phyloP scores from a whole-genome alignment of 148 eudicot genomes.

The Rheum nobile region DNA sequence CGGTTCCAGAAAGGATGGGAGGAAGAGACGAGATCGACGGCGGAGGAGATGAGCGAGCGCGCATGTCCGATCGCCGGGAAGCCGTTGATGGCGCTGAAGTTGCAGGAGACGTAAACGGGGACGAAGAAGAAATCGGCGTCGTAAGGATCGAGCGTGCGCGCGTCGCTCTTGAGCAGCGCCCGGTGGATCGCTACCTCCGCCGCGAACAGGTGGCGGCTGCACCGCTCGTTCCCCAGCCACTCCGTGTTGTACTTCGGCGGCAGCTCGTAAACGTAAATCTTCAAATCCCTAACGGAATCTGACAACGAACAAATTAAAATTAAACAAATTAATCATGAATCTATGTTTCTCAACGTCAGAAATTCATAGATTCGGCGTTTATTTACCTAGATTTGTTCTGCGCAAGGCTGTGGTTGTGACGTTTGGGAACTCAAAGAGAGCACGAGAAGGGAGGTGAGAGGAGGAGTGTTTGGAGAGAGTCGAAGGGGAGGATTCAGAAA shows the following conservation, averaged over 20 bases:
- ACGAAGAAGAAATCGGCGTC: slow-evolving; percentile 84
- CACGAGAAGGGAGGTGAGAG: slow-evolving; percentile 22
- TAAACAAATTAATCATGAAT: neutral
- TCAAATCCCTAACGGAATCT: slow-evolving; percentile 25
- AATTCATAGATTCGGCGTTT: neutral
- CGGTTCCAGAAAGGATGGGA: slow-evolving; percentile 71
- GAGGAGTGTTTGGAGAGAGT: slow-evolving; percentile 8
- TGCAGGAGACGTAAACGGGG: slow-evolving; percentile 78
- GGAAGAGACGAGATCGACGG: slow-evolving; percentile 36
- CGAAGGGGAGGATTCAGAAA: slow-evolving; percentile 3
- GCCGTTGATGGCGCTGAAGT: slow-evolving; percentile 71
- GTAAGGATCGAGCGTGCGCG: slow-evolving; percentile 43
- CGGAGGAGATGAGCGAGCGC: slow-evolving; percentile 39
- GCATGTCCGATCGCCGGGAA: slow-evolving; percentile 81
- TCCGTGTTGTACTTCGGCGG: slow-evolving; percentile 54
- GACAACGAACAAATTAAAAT: neutral
- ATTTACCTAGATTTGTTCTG: slow-evolving; percentile 12
- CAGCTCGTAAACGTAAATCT: slow-evolving; percentile 57
- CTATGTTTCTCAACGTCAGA: neutral
- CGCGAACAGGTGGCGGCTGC: slow-evolving; percentile 62
- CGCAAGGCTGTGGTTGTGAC: neutral
- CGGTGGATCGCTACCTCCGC: slow-evolving; percentile 82
- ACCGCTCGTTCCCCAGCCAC: slow-evolving; percentile 49
- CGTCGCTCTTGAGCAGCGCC: slow-evolving; percentile 31
- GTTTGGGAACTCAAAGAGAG: slow-evolving; percentile 29